phyloP scores from a whole-genome alignment of 495 filamentous ascomycete genomes.

The Neohortaea acidophila region DNA sequence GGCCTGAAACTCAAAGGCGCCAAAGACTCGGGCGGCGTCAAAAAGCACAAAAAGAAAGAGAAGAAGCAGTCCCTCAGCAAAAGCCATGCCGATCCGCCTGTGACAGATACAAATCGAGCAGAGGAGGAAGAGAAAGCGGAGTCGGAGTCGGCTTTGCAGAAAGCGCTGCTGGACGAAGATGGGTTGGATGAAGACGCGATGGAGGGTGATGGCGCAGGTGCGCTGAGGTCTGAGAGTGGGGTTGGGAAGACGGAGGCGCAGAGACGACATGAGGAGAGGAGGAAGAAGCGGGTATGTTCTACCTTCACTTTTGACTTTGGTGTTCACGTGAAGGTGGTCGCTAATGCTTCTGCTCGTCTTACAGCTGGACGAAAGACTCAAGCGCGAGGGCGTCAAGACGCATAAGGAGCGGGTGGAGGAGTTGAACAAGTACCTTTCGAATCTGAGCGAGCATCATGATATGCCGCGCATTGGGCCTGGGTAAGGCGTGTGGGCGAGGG shows the following conservation, averaged over 20 bases:
- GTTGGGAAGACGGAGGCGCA: slow-evolving; percentile 72
- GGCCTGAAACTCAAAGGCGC: slow-evolving; percentile 69
- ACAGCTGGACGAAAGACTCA: slow-evolving; percentile 55
- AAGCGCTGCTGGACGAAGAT: slow-evolving; percentile 16
- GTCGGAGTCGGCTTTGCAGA: slow-evolving; percentile 23
- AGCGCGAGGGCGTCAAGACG: slow-evolving; percentile 75
- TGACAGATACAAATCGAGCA: too few relatives aligned
- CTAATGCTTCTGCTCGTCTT: not conserved
- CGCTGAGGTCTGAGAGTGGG: too few relatives aligned
- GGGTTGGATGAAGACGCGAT: slow-evolving; percentile 8
- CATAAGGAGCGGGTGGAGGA: slow-evolving; percentile 96
- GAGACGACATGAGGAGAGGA: slow-evolving; percentile 58
- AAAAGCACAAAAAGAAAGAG: slow-evolving; percentile 48
- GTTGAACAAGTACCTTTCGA: slow-evolving; percentile 81
- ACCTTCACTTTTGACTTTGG: slow-evolving; percentile 3
- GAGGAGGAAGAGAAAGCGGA: slow-evolving; percentile 10
- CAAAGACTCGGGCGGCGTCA: slow-evolving; percentile 41
- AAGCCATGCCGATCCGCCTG: slow-evolving; percentile 1
- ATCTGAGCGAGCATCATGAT: slow-evolving; percentile 91
- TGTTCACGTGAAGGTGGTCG: slow-evolving; percentile 1
- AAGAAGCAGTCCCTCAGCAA: too few relatives aligned
- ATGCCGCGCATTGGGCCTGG: slow-evolving; percentile 39
- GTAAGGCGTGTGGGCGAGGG: too few relatives aligned
- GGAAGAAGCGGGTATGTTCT: slow-evolving; percentile 56
- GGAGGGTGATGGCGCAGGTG: slow-evolving; percentile 9